phyloP scores from a whole-genome alignment of 2,329 filamentous ascomycete species.

The Hypoxylon sp. region DNA sequence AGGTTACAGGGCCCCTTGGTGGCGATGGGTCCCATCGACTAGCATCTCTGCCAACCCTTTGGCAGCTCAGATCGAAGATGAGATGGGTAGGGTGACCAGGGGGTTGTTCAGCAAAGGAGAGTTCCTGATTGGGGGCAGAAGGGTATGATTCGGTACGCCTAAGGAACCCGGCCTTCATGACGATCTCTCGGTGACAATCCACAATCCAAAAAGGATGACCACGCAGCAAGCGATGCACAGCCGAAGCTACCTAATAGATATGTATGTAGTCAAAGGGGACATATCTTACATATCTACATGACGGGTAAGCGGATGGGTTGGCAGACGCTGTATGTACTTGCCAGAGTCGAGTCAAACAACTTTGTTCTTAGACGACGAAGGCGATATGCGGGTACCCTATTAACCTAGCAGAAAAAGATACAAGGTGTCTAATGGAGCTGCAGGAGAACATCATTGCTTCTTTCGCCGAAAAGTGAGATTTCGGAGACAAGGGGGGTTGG shows the following conservation, averaged over 20 bases:
- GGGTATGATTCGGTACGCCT: slow-evolving; percentile 45
- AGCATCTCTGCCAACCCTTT: slow-evolving; percentile 47
- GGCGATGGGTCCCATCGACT: slow-evolving; percentile 44
- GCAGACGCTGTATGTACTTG: not conserved
- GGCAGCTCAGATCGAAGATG: slow-evolving; percentile 50
- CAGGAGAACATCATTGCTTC: slow-evolving; percentile 41
- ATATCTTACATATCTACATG: slow-evolving; percentile 2
- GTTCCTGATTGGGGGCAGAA: slow-evolving; percentile 42
- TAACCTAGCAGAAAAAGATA: slow-evolving; percentile 30
- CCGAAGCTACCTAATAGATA: slow-evolving; percentile 8
- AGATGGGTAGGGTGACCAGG: slow-evolving; percentile 45
- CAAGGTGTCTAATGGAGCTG: slow-evolving; percentile 40
- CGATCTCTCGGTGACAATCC: slow-evolving; percentile 45
- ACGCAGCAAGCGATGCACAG: slow-evolving; percentile 16
- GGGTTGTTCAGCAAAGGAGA: slow-evolving; percentile 42
- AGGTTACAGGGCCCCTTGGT: slow-evolving; percentile 40
- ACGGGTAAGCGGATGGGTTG: not conserved
- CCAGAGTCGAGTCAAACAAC: slow-evolving; percentile 29
- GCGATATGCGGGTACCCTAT: slow-evolving; percentile 40
- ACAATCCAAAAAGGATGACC: slow-evolving; percentile 24
- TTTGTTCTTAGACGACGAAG: slow-evolving; percentile 32
- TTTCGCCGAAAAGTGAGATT: slow-evolving; percentile 43
- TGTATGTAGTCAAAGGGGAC: not conserved
- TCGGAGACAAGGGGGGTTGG: slow-evolving; percentile 36
- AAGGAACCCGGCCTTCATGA: slow-evolving; percentile 39